Base-by-base conservation (phyloP, 2,329 filamentous ascomycete genomes). In the Aspergillus hiratsukae region DNA sequence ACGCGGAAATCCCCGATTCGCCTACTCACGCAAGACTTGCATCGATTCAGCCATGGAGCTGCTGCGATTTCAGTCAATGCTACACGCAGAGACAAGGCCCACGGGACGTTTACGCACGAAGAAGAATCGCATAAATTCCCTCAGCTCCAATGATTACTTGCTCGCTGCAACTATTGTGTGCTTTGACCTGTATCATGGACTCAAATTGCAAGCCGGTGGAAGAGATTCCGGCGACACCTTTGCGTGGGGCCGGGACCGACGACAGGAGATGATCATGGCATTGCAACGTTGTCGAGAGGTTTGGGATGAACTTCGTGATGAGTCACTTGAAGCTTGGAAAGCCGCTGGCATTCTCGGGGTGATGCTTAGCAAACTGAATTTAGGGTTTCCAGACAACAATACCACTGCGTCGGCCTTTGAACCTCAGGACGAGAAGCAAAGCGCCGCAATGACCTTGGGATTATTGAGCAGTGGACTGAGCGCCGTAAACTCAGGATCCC, bases 261-360 rank as follows among this genome's bases (percentile, higher is more conserved):
- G 88, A 9, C 80, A 84, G 29, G 88, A 89, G 62, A 95, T 97
- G 89, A 80, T 94, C 29, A 75, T 79, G 23, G 83, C 86, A 1
- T 81, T 97, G 2, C 87, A 92, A 67, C 82, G 81, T 19, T 89
- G 89, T 8, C 83, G 84, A 48, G 79, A 82, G 19, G 94, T 97
- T 55, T 97, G 92, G 91, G 86, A 88, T 50, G 85, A 84, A 9
- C 79, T 91, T 10, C 83, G 86, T 3, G 87, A 94, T 54, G 81
- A 86, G 25, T 94, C 89, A 1, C 88, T 97, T 76, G 93, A 97
- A 64, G 91, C 92, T 0, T 92, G 87, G 76, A 97, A 97, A 75
- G 93, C 91, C 1, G 85, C 85, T 43, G 85, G 85, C 45, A 82
- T 93, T 25, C 78, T 97, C n/a, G 86, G 86, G 23, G 86, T 97